Base-by-base conservation (phyloP, 306 rosid genomes). In the Luffa aegyptiaca region DNA sequence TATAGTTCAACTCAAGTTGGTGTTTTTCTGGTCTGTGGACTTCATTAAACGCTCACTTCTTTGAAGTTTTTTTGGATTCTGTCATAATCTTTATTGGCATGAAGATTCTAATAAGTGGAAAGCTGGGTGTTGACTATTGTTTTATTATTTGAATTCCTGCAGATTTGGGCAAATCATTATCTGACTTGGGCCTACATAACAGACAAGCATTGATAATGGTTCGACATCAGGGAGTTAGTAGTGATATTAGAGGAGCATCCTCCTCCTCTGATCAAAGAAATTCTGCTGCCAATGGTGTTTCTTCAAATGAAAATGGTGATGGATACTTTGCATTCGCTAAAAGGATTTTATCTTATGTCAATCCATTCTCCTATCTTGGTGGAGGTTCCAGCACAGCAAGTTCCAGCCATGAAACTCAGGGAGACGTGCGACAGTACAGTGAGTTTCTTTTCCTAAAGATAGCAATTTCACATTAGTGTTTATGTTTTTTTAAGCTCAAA, bases 151-250 rank as follows among this genome's bases (percentile, higher is more conserved):
- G 20, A 51, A 51, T 72, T 80, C 20, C 41, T 81, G 80, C 87
- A 87, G 92, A 87, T 81, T 74, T 89, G 59, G 73, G 69, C 55
- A 85, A 84, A 84, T 76, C 86, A 4, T 65, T 89, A 55, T 87
- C 86, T 56, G 90, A 85, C 55, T 71, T 89, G 86, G 90, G 89
- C 48, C 84, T 87, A 37, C 74, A 72, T 71, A 86, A 85, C 69
- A 85, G 92, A 77, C 92, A 89, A 82, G 85, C 92, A 41, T 71
- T 89, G 78, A 82, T 87, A 55, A 79, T 85, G 82, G 90, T 89
- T 53, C 89, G 86, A 7, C 88, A 66, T 59, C 84, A 53, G 64
- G 69, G 79, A 76, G 84, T 75, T 9, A 58, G 77, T 21, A 46
- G 75, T 63, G 37, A 84, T 53, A 52, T 21, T 20, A 65, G 80